Conservation (phyloP, 441 rosid species). For the Bocquillonia castaneifolia region DNA sequence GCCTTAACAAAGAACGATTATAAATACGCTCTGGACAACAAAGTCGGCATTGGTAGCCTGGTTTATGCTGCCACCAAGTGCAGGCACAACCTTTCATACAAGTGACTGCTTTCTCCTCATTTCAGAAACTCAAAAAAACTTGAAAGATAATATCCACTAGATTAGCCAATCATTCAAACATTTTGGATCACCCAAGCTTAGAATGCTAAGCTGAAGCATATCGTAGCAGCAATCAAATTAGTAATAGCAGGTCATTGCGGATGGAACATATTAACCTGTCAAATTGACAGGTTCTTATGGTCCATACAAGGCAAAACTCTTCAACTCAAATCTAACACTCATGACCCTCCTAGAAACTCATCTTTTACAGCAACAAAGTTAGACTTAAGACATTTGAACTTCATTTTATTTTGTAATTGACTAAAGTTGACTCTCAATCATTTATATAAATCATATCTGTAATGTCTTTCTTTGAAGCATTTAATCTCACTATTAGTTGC, state of each 20-base stretch:
- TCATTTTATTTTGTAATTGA: not conserved
- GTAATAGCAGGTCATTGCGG: too few species aligned
- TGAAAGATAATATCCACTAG: not conserved
- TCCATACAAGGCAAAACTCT: not conserved
- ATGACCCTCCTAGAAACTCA: not conserved
- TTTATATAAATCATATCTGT: not conserved
- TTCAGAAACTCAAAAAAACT: not conserved
- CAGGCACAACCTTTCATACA: not conserved
- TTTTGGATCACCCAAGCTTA: not conserved
- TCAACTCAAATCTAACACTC: not conserved
- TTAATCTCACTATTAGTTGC: not conserved
- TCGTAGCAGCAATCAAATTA: not conserved
- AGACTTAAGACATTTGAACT: not conserved
- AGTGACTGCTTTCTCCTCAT: not conserved
- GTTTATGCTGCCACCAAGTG: not conserved
- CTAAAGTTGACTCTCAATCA: not conserved
- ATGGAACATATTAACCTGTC: too few species aligned
- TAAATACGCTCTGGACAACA: not conserved
- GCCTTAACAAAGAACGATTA: not conserved
- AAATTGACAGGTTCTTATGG: not conserved
- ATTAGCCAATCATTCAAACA: not conserved
- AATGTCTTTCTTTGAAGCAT: not conserved
- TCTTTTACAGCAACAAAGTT: not conserved
- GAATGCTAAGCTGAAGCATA: not conserved
- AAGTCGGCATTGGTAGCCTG: not conserved